Conservation (phyloP, 2,329 filamentous ascomycete species). For the Coniosporium uncinatum region DNA sequence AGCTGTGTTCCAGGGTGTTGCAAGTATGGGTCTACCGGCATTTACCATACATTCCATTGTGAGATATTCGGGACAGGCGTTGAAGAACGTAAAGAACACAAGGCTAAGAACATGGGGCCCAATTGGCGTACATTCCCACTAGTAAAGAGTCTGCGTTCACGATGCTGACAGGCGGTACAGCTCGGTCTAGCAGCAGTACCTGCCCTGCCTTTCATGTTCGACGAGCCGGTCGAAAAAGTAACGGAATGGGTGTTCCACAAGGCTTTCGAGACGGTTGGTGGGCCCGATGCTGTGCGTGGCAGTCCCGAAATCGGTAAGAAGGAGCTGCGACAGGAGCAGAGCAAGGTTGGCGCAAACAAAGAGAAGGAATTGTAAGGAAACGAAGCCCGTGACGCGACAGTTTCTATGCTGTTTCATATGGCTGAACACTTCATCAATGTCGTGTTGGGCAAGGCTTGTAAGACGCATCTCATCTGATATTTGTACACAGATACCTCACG, state of each 20-base stretch:
- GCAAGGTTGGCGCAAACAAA: no score
- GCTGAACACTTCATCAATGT: no score
- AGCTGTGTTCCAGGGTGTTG: slow-evolving; percentile 84
- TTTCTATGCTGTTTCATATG: no score
- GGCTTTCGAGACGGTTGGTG: slow-evolving; percentile 70
- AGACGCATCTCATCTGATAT: no score
- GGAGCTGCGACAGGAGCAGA: no score
- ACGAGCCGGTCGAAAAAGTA: slow-evolving; percentile 87
- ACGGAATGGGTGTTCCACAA: slow-evolving; percentile 90
- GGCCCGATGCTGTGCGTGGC: slow-evolving; percentile 51
- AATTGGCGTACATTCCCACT: slow-evolving; percentile 77
- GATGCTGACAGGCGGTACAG: slow-evolving; percentile 21
- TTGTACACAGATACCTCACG: no score
- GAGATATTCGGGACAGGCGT: slow-evolving; percentile 76
- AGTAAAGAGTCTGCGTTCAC: no score
- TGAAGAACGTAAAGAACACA: slow-evolving; percentile 77
- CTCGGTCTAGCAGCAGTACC: slow-evolving; percentile 64
- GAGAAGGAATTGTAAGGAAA: no score
- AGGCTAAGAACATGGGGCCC: slow-evolving; percentile 79
- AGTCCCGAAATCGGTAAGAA: no score
- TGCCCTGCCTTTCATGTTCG: slow-evolving; percentile 78
- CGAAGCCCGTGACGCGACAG: no score
- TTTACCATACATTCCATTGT: slow-evolving; percentile 95
- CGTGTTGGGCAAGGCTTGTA: no score
- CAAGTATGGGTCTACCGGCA: slow-evolving; percentile 90